Conservation (phyloP, 371 early-diverging fungal species). For the Syncephalastrum sp. region DNA sequence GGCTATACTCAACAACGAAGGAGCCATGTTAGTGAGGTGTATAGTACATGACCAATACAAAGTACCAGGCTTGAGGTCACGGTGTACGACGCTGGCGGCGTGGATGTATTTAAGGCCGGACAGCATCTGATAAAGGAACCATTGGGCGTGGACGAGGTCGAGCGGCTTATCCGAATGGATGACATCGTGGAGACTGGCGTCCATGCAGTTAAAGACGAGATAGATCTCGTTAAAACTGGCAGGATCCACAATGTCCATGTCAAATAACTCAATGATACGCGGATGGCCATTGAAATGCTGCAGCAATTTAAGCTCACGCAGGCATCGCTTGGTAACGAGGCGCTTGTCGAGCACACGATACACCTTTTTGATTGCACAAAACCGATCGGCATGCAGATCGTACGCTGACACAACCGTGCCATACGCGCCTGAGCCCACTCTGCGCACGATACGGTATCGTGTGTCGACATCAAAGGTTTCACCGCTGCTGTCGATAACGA, state of each 20-base stretch:
- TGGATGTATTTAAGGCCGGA: constrained; percentile 89
- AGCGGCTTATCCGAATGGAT: constrained; percentile 81
- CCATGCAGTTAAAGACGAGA: constrained; percentile 79
- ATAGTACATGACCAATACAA: not conserved
- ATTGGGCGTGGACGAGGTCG: constrained; percentile 82
- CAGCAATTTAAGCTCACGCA: constrained; percentile 71
- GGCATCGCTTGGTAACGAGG: constrained; percentile 61
- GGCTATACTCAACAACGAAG: constrained; percentile 33
- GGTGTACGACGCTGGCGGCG: constrained; percentile 78
- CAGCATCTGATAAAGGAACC: constrained; percentile 84
- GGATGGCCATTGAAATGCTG: constrained; percentile 66
- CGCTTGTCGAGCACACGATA: constrained; percentile 60
- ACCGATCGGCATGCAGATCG: constrained; percentile 48
- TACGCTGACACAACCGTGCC: constrained; percentile 71
- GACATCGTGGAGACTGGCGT: constrained; percentile 88
- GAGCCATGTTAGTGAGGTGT: not conserved
- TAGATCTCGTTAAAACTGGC: constrained; percentile 67
- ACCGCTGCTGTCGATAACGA: not conserved
- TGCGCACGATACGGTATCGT: constrained; percentile 66
- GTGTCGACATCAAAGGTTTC: constrained; percentile 49
- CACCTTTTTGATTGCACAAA: constrained; percentile 70
- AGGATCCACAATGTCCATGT: constrained; percentile 62
- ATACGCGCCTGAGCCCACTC: constrained; percentile 82
- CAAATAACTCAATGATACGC: constrained; percentile 66
- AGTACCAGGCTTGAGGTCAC: constrained; percentile 78